A percentile compares a stretch with the other conserved stretches of the same genome.
Evolutionary conservation across 352 stramenopile genomes (phyloP).

Genomic region (Phytophthora agathidicida): DNA sequence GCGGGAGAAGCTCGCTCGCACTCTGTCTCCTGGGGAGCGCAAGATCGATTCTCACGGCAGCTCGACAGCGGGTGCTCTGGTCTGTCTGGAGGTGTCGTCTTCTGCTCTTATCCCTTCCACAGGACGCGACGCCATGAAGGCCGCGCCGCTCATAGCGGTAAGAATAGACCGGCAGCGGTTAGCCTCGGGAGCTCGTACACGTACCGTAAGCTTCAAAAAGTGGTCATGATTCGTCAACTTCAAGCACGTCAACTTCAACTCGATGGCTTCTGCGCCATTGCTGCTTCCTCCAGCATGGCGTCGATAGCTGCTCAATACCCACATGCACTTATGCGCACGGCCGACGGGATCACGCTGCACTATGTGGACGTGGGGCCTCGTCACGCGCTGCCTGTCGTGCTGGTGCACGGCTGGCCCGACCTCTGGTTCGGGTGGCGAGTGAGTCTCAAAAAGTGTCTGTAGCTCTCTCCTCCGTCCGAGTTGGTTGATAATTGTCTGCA

Average conservation of each 20-base stretch:
- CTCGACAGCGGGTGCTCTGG: too few relatives aligned
- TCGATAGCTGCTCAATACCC: conserved; percentile 37
- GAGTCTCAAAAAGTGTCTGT: conserved; percentile 1
- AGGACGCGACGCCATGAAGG: conserved; percentile 4
- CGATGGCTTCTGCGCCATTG: conserved; percentile 4
- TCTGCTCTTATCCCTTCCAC: conserved; percentile 26
- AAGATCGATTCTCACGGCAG: too few relatives aligned
- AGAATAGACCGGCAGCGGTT: conserved; percentile 19
- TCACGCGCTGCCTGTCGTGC: conserved; percentile 58
- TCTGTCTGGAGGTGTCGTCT: conserved; percentile 13
- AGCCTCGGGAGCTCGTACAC: not conserved
- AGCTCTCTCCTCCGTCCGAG: too few relatives aligned
- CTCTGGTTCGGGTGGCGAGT: conserved; percentile 73
- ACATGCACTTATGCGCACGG: conserved; percentile 34
- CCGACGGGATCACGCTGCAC: conserved; percentile 44
- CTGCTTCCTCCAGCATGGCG: conserved; percentile 11
- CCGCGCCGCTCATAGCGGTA: conserved; percentile 5
- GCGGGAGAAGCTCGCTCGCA: too few relatives aligned
- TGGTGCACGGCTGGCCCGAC: conserved; percentile 78
- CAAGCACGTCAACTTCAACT: conserved; percentile 23
- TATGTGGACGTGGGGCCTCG: conserved; percentile 62
- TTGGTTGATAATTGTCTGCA: conserved; percentile 1
- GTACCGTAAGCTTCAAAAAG: conserved; percentile 12
- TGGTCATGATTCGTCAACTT: too few relatives aligned
- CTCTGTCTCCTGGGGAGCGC: too few relatives aligned